phyloP scores from a whole-genome alignment of 352 stramenopile genomes.

The Phytophthora kernoviae region DNA sequence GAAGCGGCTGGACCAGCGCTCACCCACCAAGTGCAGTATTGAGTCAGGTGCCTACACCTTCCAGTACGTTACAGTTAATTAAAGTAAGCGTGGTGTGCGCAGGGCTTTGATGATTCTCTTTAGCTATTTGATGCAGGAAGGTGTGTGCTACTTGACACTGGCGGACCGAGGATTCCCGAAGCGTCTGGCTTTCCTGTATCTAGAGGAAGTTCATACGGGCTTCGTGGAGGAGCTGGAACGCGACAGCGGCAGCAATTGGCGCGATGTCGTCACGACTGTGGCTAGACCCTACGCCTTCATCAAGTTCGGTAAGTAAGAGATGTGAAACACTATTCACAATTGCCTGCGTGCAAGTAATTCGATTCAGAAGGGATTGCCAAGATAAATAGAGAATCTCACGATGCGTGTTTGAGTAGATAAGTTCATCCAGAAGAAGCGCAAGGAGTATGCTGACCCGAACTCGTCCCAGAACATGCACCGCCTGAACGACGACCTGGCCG shows the following conservation, averaged over 20 bases:
- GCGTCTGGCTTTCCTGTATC: slow-evolving; percentile 96
- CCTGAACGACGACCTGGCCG: slow-evolving; percentile 97
- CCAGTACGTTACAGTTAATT: slow-evolving; percentile 67
- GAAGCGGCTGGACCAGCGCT: slow-evolving; percentile 91
- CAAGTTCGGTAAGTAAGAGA: slow-evolving; percentile 89
- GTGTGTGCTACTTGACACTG: slow-evolving; percentile 97
- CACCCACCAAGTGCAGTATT: slow-evolving; percentile 94
- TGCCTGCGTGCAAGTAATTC: neutral
- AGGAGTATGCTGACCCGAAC: slow-evolving; percentile 97
- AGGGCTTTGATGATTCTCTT: neutral
- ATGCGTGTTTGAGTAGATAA: slow-evolving; percentile 76
- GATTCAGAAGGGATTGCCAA: neutral
- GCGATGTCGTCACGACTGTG: slow-evolving; percentile 93
- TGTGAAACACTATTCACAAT: too few species aligned
- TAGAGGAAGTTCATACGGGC: slow-evolving; percentile 94
- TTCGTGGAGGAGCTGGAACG: slow-evolving; percentile 96
- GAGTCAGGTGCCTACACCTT: slow-evolving; percentile 93
- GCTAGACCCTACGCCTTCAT: slow-evolving; percentile 99
- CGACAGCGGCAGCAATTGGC: slow-evolving; percentile 93
- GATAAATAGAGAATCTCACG: slow-evolving; percentile 1
- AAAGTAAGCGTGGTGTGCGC: neutral
- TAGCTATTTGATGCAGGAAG: slow-evolving; percentile 97
- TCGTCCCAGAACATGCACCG: slow-evolving; percentile 95
- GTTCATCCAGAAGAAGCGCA: slow-evolving; percentile 97
- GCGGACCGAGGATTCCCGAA: slow-evolving; percentile 97